phyloP scores from a whole-genome alignment of 371 early-diverging fungal genomes.

The Mortierella sp. region DNA sequence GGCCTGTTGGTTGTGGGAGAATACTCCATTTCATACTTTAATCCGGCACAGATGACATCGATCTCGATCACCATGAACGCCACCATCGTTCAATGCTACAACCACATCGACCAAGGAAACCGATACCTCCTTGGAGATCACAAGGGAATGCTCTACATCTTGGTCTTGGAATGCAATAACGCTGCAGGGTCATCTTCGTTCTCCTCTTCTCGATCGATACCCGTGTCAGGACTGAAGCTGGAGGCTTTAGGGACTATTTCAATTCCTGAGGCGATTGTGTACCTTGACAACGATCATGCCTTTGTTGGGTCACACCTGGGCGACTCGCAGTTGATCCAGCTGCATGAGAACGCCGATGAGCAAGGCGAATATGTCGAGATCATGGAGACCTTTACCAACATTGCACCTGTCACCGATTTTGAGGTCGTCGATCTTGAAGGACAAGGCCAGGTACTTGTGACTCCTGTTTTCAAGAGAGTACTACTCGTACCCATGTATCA shows the following conservation, averaged over 20 bases:
- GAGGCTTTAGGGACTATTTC: constrained; percentile 70
- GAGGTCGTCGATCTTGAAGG: constrained; percentile 86
- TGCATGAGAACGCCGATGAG: constrained; percentile 58
- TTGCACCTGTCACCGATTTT: constrained; percentile 92
- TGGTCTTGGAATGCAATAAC: constrained; percentile 62
- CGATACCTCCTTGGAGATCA: constrained; percentile 85
- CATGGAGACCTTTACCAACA: constrained; percentile 77
- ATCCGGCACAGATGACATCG: constrained; percentile 46
- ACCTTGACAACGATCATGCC: constrained; percentile 75
- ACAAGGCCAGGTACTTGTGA: constrained; percentile 72
- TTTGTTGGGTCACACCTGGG: constrained; percentile 89
- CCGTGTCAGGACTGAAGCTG: constrained; percentile 58
- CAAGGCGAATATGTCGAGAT: constrained; percentile 63
- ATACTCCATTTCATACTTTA: constrained; percentile 72
- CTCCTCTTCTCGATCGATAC: constrained; percentile 13
- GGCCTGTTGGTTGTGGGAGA: constrained; percentile 83
- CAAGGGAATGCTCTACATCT: constrained; percentile 75
- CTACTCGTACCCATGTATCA: not conserved
- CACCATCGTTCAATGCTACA: constrained; percentile 56
- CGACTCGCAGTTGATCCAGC: constrained; percentile 82
- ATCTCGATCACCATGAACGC: constrained; percentile 68
- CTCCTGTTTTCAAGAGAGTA: not conserved
- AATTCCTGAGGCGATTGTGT: constrained; percentile 75
- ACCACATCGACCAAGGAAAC: constrained; percentile 42
- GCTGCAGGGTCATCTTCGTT: constrained; percentile 13